Conservation (phyloP, 2,329 filamentous ascomycete species). For the Trichoderma oligosporum region DNA sequence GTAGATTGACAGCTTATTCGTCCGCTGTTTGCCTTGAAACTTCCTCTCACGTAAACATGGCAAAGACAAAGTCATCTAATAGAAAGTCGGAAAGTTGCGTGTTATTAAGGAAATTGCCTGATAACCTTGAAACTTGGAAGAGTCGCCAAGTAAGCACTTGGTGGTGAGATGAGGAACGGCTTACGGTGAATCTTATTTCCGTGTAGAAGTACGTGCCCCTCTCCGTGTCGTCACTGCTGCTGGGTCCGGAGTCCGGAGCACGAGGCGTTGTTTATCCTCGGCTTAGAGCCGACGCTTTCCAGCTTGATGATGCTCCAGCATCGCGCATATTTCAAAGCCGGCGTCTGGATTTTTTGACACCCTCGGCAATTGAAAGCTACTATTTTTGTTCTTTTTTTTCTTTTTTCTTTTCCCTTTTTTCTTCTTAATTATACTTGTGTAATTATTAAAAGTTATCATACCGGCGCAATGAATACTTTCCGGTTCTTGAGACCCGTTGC, state of each 20-base stretch:
- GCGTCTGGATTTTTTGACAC: background rate
- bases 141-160: no score
- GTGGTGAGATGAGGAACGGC: background rate
- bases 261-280: constrained; percentile 25
- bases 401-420: background rate
- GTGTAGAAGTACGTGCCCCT: constrained; percentile 1
- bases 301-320: constrained; percentile 16
- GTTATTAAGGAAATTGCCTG: no score
- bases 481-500: constrained; percentile 59
- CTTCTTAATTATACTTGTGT: background rate
- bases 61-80: no score
- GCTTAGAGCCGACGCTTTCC: constrained; percentile 33
- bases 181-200: constrained; percentile 10
- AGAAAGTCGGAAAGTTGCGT: no score
- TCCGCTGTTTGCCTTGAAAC: no score
- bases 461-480: constrained; percentile 47
- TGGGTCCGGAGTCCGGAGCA: background rate
- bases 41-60: no score
- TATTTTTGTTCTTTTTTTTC: background rate
- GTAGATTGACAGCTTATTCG: no score
- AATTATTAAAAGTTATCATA: background rate
- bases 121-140: no score
- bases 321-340: background rate
- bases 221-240: constrained; percentile 12
- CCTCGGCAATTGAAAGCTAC: constrained; percentile 6